These are phyloP conservation scores for Plasmopara halstedii DNA, from an alignment of 352 stramenopile species.

Conservation along the genomic window DNA sequence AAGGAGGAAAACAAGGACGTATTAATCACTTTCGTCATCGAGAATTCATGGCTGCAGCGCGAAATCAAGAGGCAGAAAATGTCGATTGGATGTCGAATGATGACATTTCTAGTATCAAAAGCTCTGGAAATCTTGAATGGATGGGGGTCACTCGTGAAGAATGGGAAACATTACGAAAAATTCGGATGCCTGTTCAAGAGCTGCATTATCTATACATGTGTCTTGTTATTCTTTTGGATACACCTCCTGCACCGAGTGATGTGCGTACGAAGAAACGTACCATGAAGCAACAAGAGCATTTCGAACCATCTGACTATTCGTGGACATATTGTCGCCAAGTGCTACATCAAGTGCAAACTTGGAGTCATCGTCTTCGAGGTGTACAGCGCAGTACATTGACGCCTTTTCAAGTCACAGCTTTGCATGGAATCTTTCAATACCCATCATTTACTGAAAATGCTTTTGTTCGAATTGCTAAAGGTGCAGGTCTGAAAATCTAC, in stretches of 20 bases:
- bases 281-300: constrained; percentile 38
- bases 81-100: constrained; percentile 3
- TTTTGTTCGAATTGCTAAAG: constrained; percentile 41
- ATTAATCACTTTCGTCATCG: constrained; percentile 63
- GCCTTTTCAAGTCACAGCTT: constrained; percentile 36
- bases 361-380: constrained; percentile 31
- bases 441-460: constrained; percentile 40
- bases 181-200: constrained; percentile 58
- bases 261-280: constrained; percentile 28
- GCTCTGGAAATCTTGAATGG: constrained; percentile 42
- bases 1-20: constrained; percentile 43
- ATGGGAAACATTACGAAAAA: constrained; percentile 50
- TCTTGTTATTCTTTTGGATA: constrained; percentile 56
- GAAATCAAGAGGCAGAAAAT: constrained; percentile 23
- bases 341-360: constrained; percentile 40
- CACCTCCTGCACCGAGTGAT: constrained; percentile 30
- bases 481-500: constrained; percentile 57
- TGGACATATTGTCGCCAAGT: constrained; percentile 54
- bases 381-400: constrained; percentile 31
- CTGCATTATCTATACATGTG: constrained; percentile 78
- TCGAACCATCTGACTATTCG: constrained; percentile 50
- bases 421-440: constrained; percentile 59
- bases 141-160: constrained; percentile 61
- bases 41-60: constrained; percentile 10
- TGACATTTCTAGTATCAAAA: constrained; percentile 12